phyloP scores from a whole-genome alignment of 2,329 filamentous ascomycete genomes.

The Aspergillus pseudonomiae region DNA sequence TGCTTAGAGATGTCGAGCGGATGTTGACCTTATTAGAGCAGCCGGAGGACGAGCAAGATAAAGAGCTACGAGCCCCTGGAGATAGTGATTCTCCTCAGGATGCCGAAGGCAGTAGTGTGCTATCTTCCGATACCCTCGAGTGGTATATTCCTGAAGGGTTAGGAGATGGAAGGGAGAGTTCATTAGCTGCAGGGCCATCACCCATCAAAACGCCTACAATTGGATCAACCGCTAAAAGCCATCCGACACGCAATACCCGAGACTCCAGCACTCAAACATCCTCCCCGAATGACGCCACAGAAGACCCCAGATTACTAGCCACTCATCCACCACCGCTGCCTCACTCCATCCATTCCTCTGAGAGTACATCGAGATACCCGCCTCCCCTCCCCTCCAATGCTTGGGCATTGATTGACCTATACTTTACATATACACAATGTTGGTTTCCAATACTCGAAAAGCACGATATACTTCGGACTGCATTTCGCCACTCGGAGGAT shows the following conservation, averaged over 20 bases:
- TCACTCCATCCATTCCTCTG: not conserved
- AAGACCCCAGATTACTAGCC: not conserved
- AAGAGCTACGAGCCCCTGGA: constrained; percentile 25
- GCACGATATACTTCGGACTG: constrained; percentile 61
- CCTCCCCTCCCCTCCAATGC: constrained; percentile 54
- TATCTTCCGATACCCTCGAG: constrained; percentile 36
- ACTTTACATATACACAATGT: constrained; percentile 74
- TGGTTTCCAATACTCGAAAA: constrained; percentile 77
- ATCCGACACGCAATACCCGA: constrained; percentile 20
- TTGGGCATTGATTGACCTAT: constrained; percentile 66
- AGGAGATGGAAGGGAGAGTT: constrained; percentile 21
- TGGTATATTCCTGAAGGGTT: constrained; percentile 37
- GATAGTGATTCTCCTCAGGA: constrained; percentile 34
- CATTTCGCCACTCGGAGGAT: constrained; percentile 36
- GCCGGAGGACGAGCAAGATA: constrained; percentile 42
- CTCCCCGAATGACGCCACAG: not conserved
- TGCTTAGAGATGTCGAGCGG: constrained; percentile 65
- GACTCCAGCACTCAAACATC: constrained; percentile 33
- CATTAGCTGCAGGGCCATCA: constrained; percentile 26
- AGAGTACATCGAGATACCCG: constrained; percentile 34
- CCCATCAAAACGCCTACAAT: constrained; percentile 28
- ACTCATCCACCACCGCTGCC: constrained; percentile 1
- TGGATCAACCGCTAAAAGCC: constrained; percentile 15
- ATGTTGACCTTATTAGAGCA: constrained; percentile 54
- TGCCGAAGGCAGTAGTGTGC: constrained; percentile 33